Evolutionary conservation across 306 rosid genomes (phyloP).

Genomic region (Cicer bijugum): DNA sequence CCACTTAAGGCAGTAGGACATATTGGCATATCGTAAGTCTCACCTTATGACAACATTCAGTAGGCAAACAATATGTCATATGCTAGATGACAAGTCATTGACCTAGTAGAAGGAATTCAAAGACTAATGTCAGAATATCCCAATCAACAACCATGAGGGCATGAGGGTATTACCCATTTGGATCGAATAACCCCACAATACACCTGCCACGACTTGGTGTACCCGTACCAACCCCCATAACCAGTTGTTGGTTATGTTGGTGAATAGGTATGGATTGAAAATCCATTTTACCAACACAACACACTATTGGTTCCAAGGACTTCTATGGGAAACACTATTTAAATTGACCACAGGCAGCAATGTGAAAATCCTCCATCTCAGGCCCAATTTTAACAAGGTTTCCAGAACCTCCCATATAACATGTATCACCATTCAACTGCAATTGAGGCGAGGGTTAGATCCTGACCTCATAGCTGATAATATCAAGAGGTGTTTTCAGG

Average conservation of each 20-base stretch:
- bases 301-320: background rate
- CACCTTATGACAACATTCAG: background rate
- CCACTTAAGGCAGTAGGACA: background rate
- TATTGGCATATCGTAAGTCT: background rate
- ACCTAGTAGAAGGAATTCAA: background rate
- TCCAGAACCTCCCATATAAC: too few species aligned
- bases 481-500: too few species aligned
- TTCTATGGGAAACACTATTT: background rate
- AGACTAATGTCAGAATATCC: background rate
- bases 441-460: too few species aligned
- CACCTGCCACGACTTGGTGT: background rate
- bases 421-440: too few species aligned
- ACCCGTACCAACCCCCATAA: background rate
- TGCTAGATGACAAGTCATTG: background rate
- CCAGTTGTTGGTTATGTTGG: background rate
- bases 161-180: background rate
- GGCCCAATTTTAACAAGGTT: too few species aligned
- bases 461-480: too few species aligned
- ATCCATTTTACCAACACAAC: background rate
- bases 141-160: background rate
- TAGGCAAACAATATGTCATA: too few species aligned
- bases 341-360: background rate
- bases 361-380: too few species aligned
- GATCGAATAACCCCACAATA: background rate
- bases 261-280: background rate